Conservation (phyloP, 2,329 filamentous ascomycete species). For the Rutstroemia sp. region DNA sequence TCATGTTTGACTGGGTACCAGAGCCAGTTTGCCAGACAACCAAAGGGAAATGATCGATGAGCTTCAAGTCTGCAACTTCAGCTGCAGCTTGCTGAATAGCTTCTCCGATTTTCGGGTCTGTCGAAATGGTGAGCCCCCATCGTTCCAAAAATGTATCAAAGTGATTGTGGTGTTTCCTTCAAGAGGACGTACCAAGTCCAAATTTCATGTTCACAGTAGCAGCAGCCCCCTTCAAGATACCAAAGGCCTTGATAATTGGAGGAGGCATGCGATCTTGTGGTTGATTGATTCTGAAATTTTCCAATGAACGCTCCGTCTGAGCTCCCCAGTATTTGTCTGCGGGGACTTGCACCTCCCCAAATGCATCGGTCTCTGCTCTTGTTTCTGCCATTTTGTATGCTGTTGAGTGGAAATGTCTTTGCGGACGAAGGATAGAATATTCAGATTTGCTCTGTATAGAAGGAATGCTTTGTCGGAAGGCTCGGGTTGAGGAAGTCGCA, state of each 20-base stretch:
- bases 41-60: conserved; percentile 94
- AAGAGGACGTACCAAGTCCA: conserved; percentile 61
- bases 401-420: conserved; percentile 27
- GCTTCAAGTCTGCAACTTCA: conserved; percentile 89
- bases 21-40: conserved; percentile 99
- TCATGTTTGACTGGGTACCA: conserved; percentile 98
- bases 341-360: conserved; percentile 90
- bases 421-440: conserved; percentile 13
- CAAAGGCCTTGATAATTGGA: conserved; percentile 86
- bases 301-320: conserved; percentile 90
- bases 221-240: conserved; percentile 93
- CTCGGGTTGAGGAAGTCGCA: conserved; percentile 4
- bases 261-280: conserved; percentile 97
- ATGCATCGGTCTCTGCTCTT: conserved; percentile 91
- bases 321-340: conserved; percentile 97
- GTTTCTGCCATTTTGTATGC: conserved; percentile 39
- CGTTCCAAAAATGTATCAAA: not conserved
- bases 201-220: conserved; percentile 93
- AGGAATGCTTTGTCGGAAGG: not conserved
- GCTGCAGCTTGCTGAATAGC: conserved; percentile 92
- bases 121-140: conserved; percentile 23
- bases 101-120: conserved; percentile 81
- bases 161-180: not conserved
- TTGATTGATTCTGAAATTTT: conserved; percentile 99
- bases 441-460: conserved; percentile 9